Base-by-base conservation (phyloP, 2,329 filamentous ascomycete species). In the Leptodontidium sp. region DNA sequence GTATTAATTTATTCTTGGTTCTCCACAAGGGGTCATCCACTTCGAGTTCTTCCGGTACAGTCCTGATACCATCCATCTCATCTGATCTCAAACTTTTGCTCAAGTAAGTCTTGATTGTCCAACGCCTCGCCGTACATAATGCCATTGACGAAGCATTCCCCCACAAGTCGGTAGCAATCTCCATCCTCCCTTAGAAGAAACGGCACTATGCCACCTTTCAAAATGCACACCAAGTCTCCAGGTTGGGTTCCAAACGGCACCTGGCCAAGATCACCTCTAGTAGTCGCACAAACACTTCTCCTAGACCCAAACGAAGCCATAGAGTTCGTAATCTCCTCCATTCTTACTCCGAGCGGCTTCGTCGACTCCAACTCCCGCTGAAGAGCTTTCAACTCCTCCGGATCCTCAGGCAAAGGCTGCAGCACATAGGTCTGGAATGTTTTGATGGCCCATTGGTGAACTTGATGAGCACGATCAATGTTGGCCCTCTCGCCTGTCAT, bases 101-200 rank as follows among this genome's bases (percentile, higher is more conserved):
- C 61, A 12, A 35, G 24, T 24, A 63, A 15, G 17, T 66, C 21
- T 29, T 49, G 47, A 26, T 61, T 50, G 40, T 65, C 49, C 8
- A 70, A 40, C 7, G 55, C 66, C 61, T 71, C 69, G 21, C 69
- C 69, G 50, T 72, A 65, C 70, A 71, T 71, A 8, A 66, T 62
- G 14, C 71, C 70, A 61, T 71, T 61, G 1, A 72, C 5, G 52
- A 67, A 72, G 26, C 43, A 65, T 49, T 72, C 69, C 53, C 71
- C 71, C 47, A 71, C 64, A 35, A 72, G 52, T 26, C 43, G 32
- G 65, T 70, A 70, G 8, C 4, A 43, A n/a, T 29, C 32, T 38
- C 61, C 61, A 24, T 68, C 47, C 38, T 35, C 21, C 47, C 65
- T 59, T 24, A 70, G 43, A n/a, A 72, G 21, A 2, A 64, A 66